A percentile compares a stretch with the other conserved stretches of the same genome.
These are phyloP conservation scores for Omphalotus guepiniiformis DNA, from an alignment of 768 basidiomycete species.

Conservation along the genomic window DNA sequence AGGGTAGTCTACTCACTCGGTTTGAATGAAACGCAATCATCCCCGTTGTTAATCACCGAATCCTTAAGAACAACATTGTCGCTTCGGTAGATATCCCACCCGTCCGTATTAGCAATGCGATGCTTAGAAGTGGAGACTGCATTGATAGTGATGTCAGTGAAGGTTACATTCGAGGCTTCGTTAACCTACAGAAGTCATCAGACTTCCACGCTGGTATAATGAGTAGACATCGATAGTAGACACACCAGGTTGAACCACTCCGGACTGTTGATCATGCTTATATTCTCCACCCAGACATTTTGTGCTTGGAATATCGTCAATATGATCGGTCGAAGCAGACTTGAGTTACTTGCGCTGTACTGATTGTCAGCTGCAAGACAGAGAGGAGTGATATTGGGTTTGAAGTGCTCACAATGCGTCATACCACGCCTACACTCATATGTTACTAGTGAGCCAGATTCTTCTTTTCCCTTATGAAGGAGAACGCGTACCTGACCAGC, in stretches of 20 bases:
- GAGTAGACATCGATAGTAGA: neutral
- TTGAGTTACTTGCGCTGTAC: conserved; percentile 38
- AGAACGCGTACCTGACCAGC: conserved; percentile 47
- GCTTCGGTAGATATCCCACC: conserved; percentile 61
- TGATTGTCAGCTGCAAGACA: conserved; percentile 12
- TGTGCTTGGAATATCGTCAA: conserved; percentile 50
- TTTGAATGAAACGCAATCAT: conserved; percentile 60
- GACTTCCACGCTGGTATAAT: neutral
- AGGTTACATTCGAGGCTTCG: conserved; percentile 42
- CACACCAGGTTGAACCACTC: conserved; percentile 50
- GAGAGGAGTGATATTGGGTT: conserved; percentile 7
- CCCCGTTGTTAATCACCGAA: conserved; percentile 49
- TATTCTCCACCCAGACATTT: conserved; percentile 42
- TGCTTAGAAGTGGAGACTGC: conserved; percentile 42
- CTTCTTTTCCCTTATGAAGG: neutral
- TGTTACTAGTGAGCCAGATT: neutral
- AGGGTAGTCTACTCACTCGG: conserved; percentile 30
- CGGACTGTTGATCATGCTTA: conserved; percentile 45
- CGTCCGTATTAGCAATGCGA: conserved; percentile 49
- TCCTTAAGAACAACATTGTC: conserved; percentile 44
- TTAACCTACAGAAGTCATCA: conserved; percentile 31
- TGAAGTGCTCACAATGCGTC: conserved; percentile 38
- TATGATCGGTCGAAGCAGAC: conserved; percentile 49
- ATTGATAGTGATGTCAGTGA: conserved; percentile 42
- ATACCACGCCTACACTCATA: conserved; percentile 42